A percentile compares a stretch with the other conserved stretches of the same genome.
Evolutionary conservation across 2,329 filamentous ascomycete species (phyloP).

Genomic region (Sodiomyces alkalinus): DNA sequence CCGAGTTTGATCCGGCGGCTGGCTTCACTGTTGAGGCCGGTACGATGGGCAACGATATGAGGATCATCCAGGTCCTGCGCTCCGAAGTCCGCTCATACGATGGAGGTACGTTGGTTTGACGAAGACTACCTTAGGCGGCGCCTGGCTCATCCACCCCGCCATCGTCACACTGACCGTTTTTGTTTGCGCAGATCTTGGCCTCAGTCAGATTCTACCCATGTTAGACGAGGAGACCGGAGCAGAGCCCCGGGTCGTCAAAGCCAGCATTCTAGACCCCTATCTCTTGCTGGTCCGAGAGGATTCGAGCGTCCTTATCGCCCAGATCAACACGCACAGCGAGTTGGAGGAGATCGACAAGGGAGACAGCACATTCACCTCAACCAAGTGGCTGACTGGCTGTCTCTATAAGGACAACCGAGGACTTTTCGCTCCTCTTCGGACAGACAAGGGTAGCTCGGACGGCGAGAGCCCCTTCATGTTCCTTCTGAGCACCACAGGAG

Average conservation of each 20-base stretch:
- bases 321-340: constrained; percentile 69
- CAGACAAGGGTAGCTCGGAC: constrained; percentile 22
- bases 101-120: constrained; percentile 44
- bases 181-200: constrained; percentile 53
- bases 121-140: not conserved
- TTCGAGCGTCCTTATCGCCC: constrained; percentile 60
- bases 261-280: constrained; percentile 78
- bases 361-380: constrained; percentile 37
- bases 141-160: no score
- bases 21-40: constrained; percentile 78
- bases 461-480: constrained; percentile 53
- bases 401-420: constrained; percentile 57
- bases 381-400: constrained; percentile 71
- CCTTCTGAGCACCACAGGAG: constrained; percentile 59
- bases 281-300: constrained; percentile 74
- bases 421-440: constrained; percentile 29
- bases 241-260: constrained; percentile 62
- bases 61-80: constrained; percentile 76
- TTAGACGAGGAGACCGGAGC: constrained; percentile 77
- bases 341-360: constrained; percentile 64
- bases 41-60: constrained; percentile 62
- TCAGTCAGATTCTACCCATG: constrained; percentile 86
- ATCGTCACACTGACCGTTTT: constrained; percentile 3
- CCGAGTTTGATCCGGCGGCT: constrained; percentile 83
- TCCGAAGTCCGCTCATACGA: constrained; percentile 86